A percentile compares a stretch with the other conserved stretches of the same genome.
These are phyloP conservation scores for Fusarium musae DNA, from an alignment of 2,329 filamentous ascomycete species.

Conservation along the genomic window DNA sequence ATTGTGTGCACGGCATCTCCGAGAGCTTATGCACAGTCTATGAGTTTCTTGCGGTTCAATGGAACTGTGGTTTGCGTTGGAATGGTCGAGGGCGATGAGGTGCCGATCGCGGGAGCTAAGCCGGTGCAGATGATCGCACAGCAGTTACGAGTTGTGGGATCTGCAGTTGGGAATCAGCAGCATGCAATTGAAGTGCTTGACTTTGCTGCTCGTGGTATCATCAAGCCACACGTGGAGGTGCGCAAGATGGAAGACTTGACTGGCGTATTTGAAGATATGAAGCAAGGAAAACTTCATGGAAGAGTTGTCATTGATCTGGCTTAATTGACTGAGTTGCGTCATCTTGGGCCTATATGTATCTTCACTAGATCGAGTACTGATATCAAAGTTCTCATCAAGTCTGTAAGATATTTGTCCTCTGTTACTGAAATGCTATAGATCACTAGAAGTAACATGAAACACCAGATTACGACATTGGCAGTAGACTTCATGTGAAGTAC, in stretches of 20 bases:
- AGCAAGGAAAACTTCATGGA: background rate
- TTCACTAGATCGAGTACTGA: too few relatives aligned
- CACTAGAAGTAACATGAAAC: too few relatives aligned
- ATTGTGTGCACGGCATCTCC: background rate
- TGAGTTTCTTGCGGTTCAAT: background rate
- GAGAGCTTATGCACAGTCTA: background rate
- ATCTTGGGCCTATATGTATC: background rate
- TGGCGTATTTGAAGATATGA: background rate
- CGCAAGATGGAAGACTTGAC: background rate
- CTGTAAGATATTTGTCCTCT: too few relatives aligned
- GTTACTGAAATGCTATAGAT: too few relatives aligned
- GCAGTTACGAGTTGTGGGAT: background rate
- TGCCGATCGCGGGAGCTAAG: background rate
- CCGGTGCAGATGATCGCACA: background rate
- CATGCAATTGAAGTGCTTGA: fast-evolving
- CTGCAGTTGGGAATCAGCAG: background rate
- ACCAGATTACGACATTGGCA: too few relatives aligned
- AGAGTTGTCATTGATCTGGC: background rate
- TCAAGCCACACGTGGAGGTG: fast-evolving
- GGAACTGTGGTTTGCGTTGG: background rate
- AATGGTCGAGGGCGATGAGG: fast-evolving
- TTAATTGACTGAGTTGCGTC: fast-evolving
- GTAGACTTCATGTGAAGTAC: too few relatives aligned
- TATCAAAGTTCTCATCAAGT: too few relatives aligned
- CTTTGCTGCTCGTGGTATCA: background rate